Conservation (phyloP, 139 green algal species). For the Marvania coccoides region DNA sequence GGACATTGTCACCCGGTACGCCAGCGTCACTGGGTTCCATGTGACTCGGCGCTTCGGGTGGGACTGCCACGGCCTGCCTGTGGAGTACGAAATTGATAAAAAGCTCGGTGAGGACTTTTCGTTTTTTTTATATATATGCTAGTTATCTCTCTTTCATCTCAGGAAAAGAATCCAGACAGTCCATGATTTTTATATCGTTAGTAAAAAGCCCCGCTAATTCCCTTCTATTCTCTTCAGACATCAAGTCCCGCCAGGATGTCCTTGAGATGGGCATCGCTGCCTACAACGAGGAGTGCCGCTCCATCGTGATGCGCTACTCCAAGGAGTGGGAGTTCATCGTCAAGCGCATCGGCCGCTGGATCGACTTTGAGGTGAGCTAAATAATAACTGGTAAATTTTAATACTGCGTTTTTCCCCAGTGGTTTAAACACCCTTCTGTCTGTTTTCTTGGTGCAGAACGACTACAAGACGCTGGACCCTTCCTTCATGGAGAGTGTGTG, state of each 20-base stretch:
- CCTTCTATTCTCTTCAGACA: slow-evolving; percentile 44
- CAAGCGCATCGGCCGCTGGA: slow-evolving; percentile 92
- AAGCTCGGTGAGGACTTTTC: slow-evolving; percentile 69
- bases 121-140: too few species aligned
- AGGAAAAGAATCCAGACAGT: too few species aligned
- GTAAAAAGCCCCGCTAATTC: background rate
- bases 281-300: slow-evolving; percentile 99
- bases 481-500: slow-evolving; percentile 95
- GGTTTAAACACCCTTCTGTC: background rate
- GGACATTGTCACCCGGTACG: slow-evolving; percentile 97
- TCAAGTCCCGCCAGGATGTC: slow-evolving; percentile 84
- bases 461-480: slow-evolving; percentile 98
- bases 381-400: background rate
- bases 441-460: slow-evolving; percentile 46
- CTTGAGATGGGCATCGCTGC: slow-evolving; percentile 89
- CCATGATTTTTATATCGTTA: background rate
- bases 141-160: too few species aligned
- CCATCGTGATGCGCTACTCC: slow-evolving; percentile 97
- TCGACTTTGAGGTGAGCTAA: slow-evolving; percentile 82
- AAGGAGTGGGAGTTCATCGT: slow-evolving; percentile 93
- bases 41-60: slow-evolving; percentile 87
- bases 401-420: background rate
- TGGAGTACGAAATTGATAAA: slow-evolving; percentile 99
- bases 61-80: slow-evolving; percentile 98
- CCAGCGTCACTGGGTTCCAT: slow-evolving; percentile 77